Evolutionary conservation across 768 basidiomycete genomes (phyloP), one percentile per base, ranked within the genome.

Genomic region (Kwoniella europaea): DNA sequence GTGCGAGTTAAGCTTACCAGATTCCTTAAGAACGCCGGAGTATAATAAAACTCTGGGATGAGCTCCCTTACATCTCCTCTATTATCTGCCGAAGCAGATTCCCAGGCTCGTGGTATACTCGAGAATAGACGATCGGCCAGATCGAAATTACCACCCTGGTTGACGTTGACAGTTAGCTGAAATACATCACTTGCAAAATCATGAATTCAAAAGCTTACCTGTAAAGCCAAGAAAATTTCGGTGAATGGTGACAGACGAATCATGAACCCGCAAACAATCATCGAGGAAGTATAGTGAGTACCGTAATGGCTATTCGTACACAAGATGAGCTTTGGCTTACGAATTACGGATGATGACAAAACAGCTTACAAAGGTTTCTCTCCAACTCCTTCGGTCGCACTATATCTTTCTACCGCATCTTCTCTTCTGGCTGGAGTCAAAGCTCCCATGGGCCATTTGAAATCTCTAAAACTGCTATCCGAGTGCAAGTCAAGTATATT

Each of bases 181-280:
- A 35, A 35, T 35, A 3, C 35, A 35, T 7, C 35, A 6, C 35
- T 35, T 35, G 35, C 35, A 35, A 35, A 2, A 65, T 44, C 24
- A 35, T 15, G 52, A 35, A 7, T 41, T 44, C 50, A 20, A 10
- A 20, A 50, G 56, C 85, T 71, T 63, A 88, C 88, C 85, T 90
- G 89, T 42, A 97, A 84, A 2, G 92, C 93, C 84, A 94, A 93
- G 87, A 95, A 98, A 91, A 96, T 95, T 78, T 91, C 90, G 27
- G 94, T 95, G 81, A 91, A 98, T 0, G 95, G 95, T 15, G 91
- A 89, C 76, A 95, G 85, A 22, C 95, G 88, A 65, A 98, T 95
- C 75, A 96, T 84, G 85, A 92, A 97, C 75, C 96, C 94, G 85
- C 93, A 95, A 56, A 94, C 92, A 69, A 94, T 96, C 94, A 97